A percentile compares a stretch with the other conserved stretches of the same genome.
Conservation (phyloP, 495 filamentous ascomycete genomes). For the Pyrenula massariospora region DNA sequence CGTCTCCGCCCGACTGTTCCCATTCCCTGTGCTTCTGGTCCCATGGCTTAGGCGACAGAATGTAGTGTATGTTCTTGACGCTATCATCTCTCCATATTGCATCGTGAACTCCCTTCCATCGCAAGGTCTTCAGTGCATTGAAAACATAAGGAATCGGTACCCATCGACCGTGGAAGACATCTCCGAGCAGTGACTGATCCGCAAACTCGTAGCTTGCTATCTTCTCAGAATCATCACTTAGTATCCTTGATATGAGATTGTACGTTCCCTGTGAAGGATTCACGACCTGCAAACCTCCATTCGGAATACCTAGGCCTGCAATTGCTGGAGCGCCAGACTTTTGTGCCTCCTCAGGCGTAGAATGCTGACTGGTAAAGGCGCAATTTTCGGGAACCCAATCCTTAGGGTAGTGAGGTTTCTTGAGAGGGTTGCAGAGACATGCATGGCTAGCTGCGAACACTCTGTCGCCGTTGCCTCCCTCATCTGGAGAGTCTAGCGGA, state of each 20-base stretch:
- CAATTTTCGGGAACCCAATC: conserved; percentile 66
- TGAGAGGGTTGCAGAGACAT: conserved; percentile 71
- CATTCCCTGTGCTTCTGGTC: conserved; percentile 36
- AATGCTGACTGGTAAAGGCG: conserved; percentile 61
- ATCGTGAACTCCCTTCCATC: conserved; percentile 54
- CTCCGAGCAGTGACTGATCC: conserved; percentile 61
- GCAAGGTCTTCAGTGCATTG: conserved; percentile 72
- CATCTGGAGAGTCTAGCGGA: conserved; percentile 42
- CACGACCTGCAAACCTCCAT: conserved; percentile 65
- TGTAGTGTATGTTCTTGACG: conserved; percentile 74
- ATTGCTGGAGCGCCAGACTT: conserved; percentile 33
- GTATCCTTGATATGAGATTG: conserved; percentile 31
- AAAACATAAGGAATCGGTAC: conserved; percentile 65
- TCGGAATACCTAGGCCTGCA: conserved; percentile 52
- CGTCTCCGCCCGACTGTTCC: conserved; percentile 31
- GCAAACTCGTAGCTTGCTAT: conserved; percentile 54
- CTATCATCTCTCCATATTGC: conserved; percentile 63
- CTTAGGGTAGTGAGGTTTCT: conserved; percentile 62
- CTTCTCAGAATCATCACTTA: conserved; percentile 20
- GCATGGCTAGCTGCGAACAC: conserved; percentile 69
- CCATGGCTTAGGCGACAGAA: conserved; percentile 76
- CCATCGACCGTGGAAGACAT: conserved; percentile 58
- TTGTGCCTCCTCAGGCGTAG: conserved; percentile 44
- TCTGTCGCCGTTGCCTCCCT: conserved; percentile 36
- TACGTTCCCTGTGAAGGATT: conserved; percentile 47